Evolutionary conservation across 148 eudicot species (phyloP), one percentile per base, ranked within the genome.

Genomic region (Limonium bicolor): DNA sequence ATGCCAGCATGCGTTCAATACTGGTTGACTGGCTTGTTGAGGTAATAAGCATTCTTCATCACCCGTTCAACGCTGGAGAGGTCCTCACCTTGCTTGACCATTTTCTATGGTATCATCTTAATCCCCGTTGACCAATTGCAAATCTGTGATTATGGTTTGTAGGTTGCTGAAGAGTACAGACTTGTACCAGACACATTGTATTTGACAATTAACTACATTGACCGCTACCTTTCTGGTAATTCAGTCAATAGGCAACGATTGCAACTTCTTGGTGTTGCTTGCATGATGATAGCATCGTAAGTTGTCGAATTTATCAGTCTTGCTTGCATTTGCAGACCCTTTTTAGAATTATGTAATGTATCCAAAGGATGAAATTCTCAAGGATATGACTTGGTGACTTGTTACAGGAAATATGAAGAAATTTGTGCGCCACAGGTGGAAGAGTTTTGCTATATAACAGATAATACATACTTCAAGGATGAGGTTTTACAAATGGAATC

Each of bases 261-360:
- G 60, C 99, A 90, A 29, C 65, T 90, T 69, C 76, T 90, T 20
- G 99, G 99, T 30, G 82, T 90, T 32, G 85, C 95, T 3, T 85
- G 85, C 70, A 90, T 90, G 95, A 84, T 90, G 95, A 71, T 90
- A 47, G 95, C 99, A n/a, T 49, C 93, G 95, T 84, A 90, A 84
- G 93, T 28, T 35, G 31, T 36, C 1, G 8, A 14, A 38, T 43
- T 1, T 25, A n/a, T 26, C 30, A 14, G 38, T 28, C 27, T 3
- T 8, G 1, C 26, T 30, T 35, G 12, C 22, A 0, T 59, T 25
- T 14, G 22, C 20, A 1, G 21, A 6, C 21, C 0, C 26, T 4
- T 30, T 10, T 31, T 6, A 10, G 6, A 11, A 25, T 11, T 10
- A 17, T 2, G 13, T 16, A 30, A 18, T 10, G 14, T 14, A 3